Evolutionary conservation across 2,329 filamentous ascomycete species (phyloP), one percentile per base, ranked within the genome.

Genomic region (Samsoniella hepiali): DNA sequence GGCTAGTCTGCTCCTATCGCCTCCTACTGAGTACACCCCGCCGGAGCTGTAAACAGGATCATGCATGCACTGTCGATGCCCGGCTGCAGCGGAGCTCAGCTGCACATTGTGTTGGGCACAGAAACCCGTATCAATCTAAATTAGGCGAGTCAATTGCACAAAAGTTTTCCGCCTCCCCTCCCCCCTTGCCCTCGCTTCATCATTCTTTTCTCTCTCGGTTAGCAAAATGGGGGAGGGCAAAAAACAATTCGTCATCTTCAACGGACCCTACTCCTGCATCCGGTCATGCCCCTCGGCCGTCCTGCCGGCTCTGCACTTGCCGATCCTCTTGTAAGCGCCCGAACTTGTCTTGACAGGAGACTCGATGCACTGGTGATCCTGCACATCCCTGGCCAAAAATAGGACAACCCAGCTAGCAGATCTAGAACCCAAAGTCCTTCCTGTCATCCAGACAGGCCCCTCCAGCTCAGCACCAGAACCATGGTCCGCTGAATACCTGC

Each of bases 321-420:
- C 50, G 58, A 61, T 51, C 57, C 29, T 36, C 38, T 47, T 55
- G n/a, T 47, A 61, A 61, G 49, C 58, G 58, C 50, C 50, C 36
- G 49, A n/a, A 22, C 22, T 31, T 11, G 38, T 53, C 31, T 44
- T 15, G 17, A 53, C 58, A 38, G 49, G 49, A 34, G 47, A 60
- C 47, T 60, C 40, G 49, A 61, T 45, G 38, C 31, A 31, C n/a
- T 15, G n/a, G 10, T 49, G 29, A 58, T 47, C 42, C 56, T 15
- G 32, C 55, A 29, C 10, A 58, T 50, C 56, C 42, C 15, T 17
- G 15, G 29, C n/a, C 32, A 58, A 58, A 49, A 47, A 47, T 49
- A 58, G 42, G 40, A 22, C 17, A 49, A 27, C 15, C 56, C 36
- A 42, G 36, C 36, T 53, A 53, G 36, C 58, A 61, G 58, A 54